A percentile compares a stretch with the other conserved stretches of the same genome.
Evolutionary conservation across 75 land plant genomes (phyloP).

Genomic region (Larix kaempferi): DNA sequence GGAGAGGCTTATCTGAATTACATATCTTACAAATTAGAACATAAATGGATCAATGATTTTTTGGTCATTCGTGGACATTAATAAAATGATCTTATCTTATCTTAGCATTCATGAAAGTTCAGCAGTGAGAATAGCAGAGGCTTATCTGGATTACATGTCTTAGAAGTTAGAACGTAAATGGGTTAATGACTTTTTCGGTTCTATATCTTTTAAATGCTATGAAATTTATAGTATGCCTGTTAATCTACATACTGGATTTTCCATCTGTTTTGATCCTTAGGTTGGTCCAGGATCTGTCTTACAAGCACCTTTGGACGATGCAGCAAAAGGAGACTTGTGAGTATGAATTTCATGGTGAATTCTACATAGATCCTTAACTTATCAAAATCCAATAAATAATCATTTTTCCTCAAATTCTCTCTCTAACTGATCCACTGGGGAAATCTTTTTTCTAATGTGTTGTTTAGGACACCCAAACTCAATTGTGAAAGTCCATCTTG

Average conservation of each 20-base stretch:
- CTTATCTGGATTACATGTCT: no score
- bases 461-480: conserved; percentile 60
- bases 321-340: conserved; percentile 61
- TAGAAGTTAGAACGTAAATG: no score
- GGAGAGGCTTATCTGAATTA: no score
- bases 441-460: conserved; percentile 4
- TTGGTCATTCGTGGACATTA: no score
- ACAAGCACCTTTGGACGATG: conserved; percentile 81
- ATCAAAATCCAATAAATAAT: neutral
- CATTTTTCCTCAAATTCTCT: neutral
- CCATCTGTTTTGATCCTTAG: conserved; percentile 30
- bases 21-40: no score
- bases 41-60: no score
- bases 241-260: neutral
- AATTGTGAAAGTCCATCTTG: conserved; percentile 74
- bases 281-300: conserved; percentile 85
- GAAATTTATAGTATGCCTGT: neutral
- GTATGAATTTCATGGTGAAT: conserved; percentile 11
- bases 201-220: no score
- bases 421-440: neutral
- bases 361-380: neutral
- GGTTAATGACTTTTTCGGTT: no score
- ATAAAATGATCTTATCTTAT: no score
- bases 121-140: no score
- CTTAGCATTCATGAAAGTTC: no score